Conservation (phyloP, 345 rosid genomes). For the Ceriops decandra region DNA sequence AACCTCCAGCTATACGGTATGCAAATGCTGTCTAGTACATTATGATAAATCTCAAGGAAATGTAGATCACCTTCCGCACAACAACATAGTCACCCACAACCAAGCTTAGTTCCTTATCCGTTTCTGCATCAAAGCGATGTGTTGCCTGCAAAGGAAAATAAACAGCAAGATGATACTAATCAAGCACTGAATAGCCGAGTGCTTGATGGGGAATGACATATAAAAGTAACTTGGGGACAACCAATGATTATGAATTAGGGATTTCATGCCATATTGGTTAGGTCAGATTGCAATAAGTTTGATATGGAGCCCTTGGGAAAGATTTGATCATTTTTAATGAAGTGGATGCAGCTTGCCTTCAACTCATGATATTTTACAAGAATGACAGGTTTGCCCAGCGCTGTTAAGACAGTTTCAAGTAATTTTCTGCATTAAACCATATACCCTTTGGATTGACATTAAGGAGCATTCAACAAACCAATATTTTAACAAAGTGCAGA, state of each 20-base stretch:
- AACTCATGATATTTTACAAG: no score
- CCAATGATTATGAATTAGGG: no score
- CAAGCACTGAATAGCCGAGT: no score
- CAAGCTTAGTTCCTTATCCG: conserved; percentile 91
- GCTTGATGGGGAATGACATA: no score
- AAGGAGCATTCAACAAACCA: not conserved
- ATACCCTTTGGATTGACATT: not conserved
- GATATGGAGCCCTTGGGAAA: no score
- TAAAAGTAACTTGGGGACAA: no score
- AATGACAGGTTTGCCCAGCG: not conserved
- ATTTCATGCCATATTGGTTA: no score
- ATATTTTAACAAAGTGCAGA: not conserved
- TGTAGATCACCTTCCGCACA: conserved; percentile 66
- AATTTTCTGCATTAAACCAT: not conserved
- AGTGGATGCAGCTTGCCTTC: no score
- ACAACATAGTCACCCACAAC: conserved; percentile 78
- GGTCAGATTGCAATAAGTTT: no score
- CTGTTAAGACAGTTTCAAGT: not conserved
- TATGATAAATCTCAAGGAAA: conserved; percentile 9
- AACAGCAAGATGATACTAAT: not conserved
- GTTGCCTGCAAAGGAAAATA: conserved; percentile 45
- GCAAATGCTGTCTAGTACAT: conserved; percentile 9
- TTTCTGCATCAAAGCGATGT: conserved; percentile 63
- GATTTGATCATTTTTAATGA: no score
- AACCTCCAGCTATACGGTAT: not conserved